Conservation (phyloP, 176 grass and related monocot genomes). For the Rhynchospora pubera region DNA sequence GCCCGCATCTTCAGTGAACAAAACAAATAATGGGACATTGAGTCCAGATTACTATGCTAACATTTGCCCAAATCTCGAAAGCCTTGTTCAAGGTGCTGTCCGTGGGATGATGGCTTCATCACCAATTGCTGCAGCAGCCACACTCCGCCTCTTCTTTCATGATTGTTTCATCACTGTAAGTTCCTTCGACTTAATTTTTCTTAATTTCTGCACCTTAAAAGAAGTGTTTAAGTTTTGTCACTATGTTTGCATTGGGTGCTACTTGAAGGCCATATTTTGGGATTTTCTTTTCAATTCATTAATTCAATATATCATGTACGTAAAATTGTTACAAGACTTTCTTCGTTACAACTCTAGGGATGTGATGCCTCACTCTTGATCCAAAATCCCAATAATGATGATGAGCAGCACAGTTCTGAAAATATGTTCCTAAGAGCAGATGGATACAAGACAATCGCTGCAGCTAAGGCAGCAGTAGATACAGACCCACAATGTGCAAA, state of each 20-base stretch:
- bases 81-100: slow-evolving; percentile 37
- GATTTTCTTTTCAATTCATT: no score
- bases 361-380: slow-evolving; percentile 64
- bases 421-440: slow-evolving; percentile 59
- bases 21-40: not conserved
- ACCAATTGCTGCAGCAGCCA: slow-evolving; percentile 28
- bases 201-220: not conserved
- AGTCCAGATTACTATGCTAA: slow-evolving; percentile 28
- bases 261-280: no score
- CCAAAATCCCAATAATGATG: slow-evolving; percentile 31
- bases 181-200: not conserved
- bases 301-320: no score
- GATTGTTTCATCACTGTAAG: slow-evolving; percentile 38
- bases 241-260: no score
- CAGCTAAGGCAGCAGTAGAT: slow-evolving; percentile 47
- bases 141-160: slow-evolving; percentile 53
- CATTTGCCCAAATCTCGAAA: slow-evolving; percentile 47
- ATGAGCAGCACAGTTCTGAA: slow-evolving; percentile 40
- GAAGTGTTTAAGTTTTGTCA: not conserved
- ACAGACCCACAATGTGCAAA: slow-evolving; percentile 42
- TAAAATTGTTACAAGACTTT: not conserved
- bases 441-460: slow-evolving; percentile 46
- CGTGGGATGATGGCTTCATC: slow-evolving; percentile 28
- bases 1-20: not conserved
- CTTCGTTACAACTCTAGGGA: slow-evolving; percentile 12